A percentile compares a stretch with the other conserved stretches of the same genome.
Conservation (phyloP, 345 rosid species). For the Citrus trifoliata region DNA sequence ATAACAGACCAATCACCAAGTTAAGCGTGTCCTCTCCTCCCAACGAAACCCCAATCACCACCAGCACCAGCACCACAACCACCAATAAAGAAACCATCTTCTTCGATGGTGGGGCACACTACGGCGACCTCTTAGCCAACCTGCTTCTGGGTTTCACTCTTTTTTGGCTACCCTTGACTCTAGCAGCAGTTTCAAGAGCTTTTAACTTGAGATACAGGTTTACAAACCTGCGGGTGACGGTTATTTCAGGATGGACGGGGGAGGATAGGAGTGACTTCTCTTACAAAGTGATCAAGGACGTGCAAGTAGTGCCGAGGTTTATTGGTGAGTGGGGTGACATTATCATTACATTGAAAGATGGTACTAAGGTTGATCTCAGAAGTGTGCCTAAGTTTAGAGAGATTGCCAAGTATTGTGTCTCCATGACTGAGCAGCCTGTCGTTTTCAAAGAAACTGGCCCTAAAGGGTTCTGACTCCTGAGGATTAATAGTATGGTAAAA, state of each 20-base stretch:
- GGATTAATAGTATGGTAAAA: not conserved
- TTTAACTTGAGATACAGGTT: constrained; percentile 84
- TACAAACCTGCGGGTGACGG: constrained; percentile 88
- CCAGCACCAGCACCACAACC: constrained; percentile 8
- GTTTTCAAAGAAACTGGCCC: constrained; percentile 47
- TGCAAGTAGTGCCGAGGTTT: constrained; percentile 88
- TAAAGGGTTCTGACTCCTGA: constrained; percentile 53
- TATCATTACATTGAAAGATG: constrained; percentile 71
- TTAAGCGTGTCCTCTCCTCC: constrained; percentile 54
- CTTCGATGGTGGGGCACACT: constrained; percentile 93
- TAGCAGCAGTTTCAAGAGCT: constrained; percentile 85
- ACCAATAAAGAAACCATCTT: constrained; percentile 63
- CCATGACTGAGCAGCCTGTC: constrained; percentile 66
- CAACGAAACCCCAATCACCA: constrained; percentile 31
- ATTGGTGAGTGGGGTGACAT: constrained; percentile 96
- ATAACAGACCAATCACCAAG: constrained; percentile 31
- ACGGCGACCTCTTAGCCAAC: constrained; percentile 85
- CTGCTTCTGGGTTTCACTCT: constrained; percentile 80
- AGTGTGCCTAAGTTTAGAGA: constrained; percentile 92
- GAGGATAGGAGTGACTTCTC: constrained; percentile 90
- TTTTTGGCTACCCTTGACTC: constrained; percentile 87
- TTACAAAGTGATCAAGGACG: constrained; percentile 81
- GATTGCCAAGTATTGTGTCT: constrained; percentile 71
- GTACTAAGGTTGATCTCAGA: constrained; percentile 78
- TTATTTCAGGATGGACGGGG: constrained; percentile 80